Conservation (phyloP, 2,329 filamentous ascomycete species). For the Colletotrichum liaoningense region DNA sequence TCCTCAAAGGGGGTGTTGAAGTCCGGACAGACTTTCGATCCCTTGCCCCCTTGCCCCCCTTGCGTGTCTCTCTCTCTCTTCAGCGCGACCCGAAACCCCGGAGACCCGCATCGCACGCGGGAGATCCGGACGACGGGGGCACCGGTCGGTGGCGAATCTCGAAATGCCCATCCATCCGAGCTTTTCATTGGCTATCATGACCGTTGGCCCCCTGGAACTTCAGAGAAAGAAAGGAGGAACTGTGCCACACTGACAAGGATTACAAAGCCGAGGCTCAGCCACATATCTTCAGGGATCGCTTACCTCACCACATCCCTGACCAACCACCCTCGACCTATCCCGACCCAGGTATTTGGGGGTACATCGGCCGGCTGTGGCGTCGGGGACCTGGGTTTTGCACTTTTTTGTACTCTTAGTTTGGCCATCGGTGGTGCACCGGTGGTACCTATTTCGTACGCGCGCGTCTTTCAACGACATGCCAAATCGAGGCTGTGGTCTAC, state of each 20-base stretch:
- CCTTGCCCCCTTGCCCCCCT: no score
- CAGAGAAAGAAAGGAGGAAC: background rate
- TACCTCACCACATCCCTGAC: background rate
- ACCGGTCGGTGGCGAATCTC: background rate
- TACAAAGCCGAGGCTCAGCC: background rate
- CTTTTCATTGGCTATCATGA: background rate
- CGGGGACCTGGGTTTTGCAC: background rate
- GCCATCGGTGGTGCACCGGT: background rate
- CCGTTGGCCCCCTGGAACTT: background rate
- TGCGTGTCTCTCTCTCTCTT: background rate
- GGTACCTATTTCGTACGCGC: background rate
- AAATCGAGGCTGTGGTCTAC: conserved; percentile 2
- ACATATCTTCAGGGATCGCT: background rate
- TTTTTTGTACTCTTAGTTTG: background rate
- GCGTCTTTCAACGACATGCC: conserved; percentile 15
- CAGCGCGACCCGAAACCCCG: conserved; percentile 2
- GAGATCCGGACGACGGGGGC: background rate
- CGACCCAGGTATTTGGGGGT: background rate
- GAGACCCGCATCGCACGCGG: background rate
- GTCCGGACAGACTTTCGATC: conserved; percentile 1
- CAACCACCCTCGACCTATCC: no score
- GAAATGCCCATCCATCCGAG: no score
- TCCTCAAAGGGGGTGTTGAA: background rate
- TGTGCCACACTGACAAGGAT: background rate
- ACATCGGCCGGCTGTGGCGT: conserved; percentile 8